phyloP scores from a whole-genome alignment of 179 eudicot species.

The Spergularia azorica region DNA sequence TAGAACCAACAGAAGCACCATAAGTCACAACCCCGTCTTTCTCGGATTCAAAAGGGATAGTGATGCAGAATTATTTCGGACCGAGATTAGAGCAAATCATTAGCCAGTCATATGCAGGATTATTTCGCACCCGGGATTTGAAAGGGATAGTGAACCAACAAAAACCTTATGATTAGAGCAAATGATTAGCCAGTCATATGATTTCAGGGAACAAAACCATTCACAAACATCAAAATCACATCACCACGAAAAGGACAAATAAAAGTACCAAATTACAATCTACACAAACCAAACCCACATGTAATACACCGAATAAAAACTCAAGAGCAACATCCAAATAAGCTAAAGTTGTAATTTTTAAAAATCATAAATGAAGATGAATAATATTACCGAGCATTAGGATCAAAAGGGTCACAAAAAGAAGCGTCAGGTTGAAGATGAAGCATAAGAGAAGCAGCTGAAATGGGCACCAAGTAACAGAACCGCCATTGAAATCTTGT shows the following conservation, averaged over 20 bases:
- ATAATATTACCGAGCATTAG: slow-evolving; percentile 20
- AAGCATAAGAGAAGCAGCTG: slow-evolving; percentile 33
- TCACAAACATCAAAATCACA: slow-evolving; percentile 5
- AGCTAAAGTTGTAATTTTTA: not conserved
- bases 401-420: slow-evolving; percentile 35
- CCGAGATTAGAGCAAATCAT: too few species aligned
- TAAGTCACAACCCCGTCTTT: too few species aligned
- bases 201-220: not conserved
- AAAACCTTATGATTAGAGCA: too few species aligned
- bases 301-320: not conserved
- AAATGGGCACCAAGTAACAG: slow-evolving; percentile 36
- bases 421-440: slow-evolving; percentile 26
- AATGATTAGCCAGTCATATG: too few species aligned
- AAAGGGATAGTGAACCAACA: too few species aligned
- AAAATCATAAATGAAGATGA: not conserved
- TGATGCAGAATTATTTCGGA: too few species aligned
- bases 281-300: not conserved
- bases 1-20: too few species aligned
- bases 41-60: too few species aligned
- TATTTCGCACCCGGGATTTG: too few species aligned
- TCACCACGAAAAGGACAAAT: not conserved
- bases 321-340: not conserved
- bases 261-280: not conserved
- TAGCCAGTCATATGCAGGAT: too few species aligned
- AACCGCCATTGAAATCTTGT: slow-evolving; percentile 41